A percentile compares a stretch with the other conserved stretches of the same genome.
These are phyloP conservation scores for Rhynchosporium secalis DNA, from an alignment of 2,329 filamentous ascomycete species.

Conservation along the genomic window DNA sequence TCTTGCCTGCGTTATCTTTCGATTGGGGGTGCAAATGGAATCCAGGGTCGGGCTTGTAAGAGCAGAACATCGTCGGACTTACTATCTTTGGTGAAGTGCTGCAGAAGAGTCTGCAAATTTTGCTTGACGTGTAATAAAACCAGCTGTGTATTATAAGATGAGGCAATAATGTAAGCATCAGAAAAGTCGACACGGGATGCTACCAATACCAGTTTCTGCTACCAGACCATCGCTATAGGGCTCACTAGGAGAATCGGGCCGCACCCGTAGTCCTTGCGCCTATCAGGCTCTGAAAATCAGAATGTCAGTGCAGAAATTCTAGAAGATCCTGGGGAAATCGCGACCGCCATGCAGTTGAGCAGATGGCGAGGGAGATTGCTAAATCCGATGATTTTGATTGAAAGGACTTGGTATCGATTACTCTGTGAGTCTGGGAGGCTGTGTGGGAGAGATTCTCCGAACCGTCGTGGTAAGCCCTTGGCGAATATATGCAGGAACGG, in stretches of 20 bases:
- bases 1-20: neutral
- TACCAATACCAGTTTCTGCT: slow-evolving; percentile 2
- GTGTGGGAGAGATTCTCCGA: slow-evolving; percentile 4
- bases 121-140: slow-evolving; percentile 2
- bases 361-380: slow-evolving; percentile 1
- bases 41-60: neutral
- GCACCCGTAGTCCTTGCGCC: slow-evolving; percentile 4
- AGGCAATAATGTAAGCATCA: slow-evolving; percentile 9
- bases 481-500: slow-evolving; percentile 5
- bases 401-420: neutral
- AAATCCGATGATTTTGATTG: neutral
- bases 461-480: slow-evolving; percentile 3
- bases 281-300: no score
- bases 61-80: neutral
- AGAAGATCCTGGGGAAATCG: slow-evolving; percentile 6
- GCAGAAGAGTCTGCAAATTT: neutral
- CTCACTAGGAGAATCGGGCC: slow-evolving; percentile 7
- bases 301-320: neutral
- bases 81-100: neutral
- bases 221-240: slow-evolving; percentile 1
- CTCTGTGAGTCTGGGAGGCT: neutral
- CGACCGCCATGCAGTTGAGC: neutral
- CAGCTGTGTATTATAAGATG: slow-evolving; percentile 3
- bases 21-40: neutral
- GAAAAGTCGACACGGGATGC: neutral